phyloP scores from a whole-genome alignment of 768 basidiomycete species.

The Tulasnella calospora region DNA sequence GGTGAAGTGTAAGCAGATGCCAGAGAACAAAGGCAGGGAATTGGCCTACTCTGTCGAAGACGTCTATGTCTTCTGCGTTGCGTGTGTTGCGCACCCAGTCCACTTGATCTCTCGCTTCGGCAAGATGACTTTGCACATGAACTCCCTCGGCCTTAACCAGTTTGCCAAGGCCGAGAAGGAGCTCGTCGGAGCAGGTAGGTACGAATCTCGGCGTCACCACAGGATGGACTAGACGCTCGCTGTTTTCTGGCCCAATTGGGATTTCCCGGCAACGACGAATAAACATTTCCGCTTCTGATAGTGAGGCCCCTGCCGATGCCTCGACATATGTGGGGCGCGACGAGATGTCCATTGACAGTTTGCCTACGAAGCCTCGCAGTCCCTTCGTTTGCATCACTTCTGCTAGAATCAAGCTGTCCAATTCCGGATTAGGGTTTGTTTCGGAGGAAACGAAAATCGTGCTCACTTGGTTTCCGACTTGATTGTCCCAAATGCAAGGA shows the following conservation, averaged over 20 bases:
- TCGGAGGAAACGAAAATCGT: neutral
- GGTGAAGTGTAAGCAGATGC: neutral
- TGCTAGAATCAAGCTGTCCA: conserved; percentile 67
- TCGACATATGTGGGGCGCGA: conserved; percentile 69
- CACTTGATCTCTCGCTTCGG: conserved; percentile 72
- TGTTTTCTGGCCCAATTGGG: conserved; percentile 41
- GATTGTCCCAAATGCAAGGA: conserved; percentile 79
- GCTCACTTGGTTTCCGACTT: conserved; percentile 73
- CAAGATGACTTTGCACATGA: conserved; percentile 74
- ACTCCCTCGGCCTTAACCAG: conserved; percentile 48
- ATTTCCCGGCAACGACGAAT: conserved; percentile 47
- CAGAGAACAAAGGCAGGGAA: neutral
- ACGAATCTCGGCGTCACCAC: conserved; percentile 87
- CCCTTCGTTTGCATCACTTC: conserved; percentile 65
- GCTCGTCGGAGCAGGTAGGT: conserved; percentile 74
- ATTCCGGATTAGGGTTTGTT: neutral
- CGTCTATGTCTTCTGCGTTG: conserved; percentile 62
- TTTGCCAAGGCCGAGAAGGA: conserved; percentile 58
- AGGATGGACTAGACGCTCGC: conserved; percentile 61
- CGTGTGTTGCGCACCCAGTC: conserved; percentile 62
- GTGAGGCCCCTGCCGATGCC: conserved; percentile 41
- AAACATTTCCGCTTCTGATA: conserved; percentile 53
- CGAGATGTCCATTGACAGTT: conserved; percentile 84
- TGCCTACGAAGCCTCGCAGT: conserved; percentile 78
- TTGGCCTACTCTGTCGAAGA: conserved; percentile 59